These are phyloP conservation scores for Naganishia friedmannii DNA, from an alignment of 768 basidiomycete species.

Conservation along the genomic window DNA sequence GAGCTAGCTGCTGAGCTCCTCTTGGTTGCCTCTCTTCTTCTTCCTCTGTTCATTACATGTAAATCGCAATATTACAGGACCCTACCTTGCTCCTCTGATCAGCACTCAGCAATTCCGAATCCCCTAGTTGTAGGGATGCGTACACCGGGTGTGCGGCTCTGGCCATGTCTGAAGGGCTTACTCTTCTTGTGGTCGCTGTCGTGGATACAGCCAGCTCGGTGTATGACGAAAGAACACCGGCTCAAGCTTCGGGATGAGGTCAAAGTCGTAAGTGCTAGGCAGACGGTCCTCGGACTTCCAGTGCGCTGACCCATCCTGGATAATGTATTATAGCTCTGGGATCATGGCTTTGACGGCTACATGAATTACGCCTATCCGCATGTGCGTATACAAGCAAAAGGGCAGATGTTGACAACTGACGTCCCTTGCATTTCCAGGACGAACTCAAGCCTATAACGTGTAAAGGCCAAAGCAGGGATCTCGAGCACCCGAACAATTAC, in stretches of 20 bases:
- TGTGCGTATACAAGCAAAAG: conserved; percentile 32
- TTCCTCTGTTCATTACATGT: too few species aligned
- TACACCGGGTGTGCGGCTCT: neutral
- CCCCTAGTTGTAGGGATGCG: conserved; percentile 6
- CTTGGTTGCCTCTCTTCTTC: too few species aligned
- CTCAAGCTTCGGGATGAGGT: conserved; percentile 23
- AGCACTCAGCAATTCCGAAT: neutral
- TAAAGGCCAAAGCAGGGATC: conserved; percentile 79
- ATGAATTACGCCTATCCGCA: conserved; percentile 64
- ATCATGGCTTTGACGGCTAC: conserved; percentile 84
- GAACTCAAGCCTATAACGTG: conserved; percentile 88
- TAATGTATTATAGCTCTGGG: conserved; percentile 66
- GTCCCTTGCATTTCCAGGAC: conserved; percentile 37
- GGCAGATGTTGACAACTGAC: conserved; percentile 26
- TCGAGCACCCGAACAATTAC: conserved; percentile 70
- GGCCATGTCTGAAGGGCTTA: neutral
- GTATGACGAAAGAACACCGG: conserved; percentile 21
- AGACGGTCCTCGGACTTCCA: too few species aligned
- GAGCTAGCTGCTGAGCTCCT: too few species aligned
- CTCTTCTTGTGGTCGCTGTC: conserved; percentile 16
- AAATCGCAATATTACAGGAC: too few species aligned
- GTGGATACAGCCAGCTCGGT: conserved; percentile 13
- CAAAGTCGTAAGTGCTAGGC: conserved; percentile 20
- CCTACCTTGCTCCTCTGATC: too few species aligned
- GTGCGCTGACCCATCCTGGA: neutral